phyloP scores from a whole-genome alignment of 805 yeast species.

The Suhomyces sp. region DNA sequence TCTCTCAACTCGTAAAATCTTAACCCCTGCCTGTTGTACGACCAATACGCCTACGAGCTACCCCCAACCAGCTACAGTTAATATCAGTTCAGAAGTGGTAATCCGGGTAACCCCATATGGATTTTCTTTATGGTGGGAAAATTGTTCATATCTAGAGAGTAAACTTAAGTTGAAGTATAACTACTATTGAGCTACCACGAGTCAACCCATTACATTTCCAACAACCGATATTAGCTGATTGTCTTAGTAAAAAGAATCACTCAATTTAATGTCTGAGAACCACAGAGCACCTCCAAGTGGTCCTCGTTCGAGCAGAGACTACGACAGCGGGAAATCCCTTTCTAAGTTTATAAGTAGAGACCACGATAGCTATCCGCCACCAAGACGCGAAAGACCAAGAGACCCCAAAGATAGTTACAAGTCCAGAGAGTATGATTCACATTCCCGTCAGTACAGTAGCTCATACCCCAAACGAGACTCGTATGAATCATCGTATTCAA shows the following conservation, averaged over 20 bases:
- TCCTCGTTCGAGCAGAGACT: constrained; percentile 21
- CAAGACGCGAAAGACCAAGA: neutral
- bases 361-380: neutral
- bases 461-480: neutral
- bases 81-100: neutral
- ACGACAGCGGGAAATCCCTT: constrained; percentile 2
- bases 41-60: neutral
- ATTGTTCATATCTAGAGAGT: neutral
- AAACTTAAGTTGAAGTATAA: neutral
- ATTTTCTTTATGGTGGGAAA: neutral
- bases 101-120: constrained; percentile 1
- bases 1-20: neutral
- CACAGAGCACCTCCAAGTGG: constrained; percentile 30
- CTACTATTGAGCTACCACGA: neutral
- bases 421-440: neutral
- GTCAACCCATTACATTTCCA: neutral
- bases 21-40: neutral
- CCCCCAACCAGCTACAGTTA: neutral
- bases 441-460: neutral
- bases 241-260: neutral
- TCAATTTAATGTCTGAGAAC: constrained; percentile 27
- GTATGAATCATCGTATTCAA: neutral
- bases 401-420: neutral
- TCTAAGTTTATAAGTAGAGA: neutral
- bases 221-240: neutral